These are phyloP conservation scores for Pseudomonodictys pantanalensis DNA, from an alignment of 495 filamentous ascomycete genomes.

Conservation along the genomic window DNA sequence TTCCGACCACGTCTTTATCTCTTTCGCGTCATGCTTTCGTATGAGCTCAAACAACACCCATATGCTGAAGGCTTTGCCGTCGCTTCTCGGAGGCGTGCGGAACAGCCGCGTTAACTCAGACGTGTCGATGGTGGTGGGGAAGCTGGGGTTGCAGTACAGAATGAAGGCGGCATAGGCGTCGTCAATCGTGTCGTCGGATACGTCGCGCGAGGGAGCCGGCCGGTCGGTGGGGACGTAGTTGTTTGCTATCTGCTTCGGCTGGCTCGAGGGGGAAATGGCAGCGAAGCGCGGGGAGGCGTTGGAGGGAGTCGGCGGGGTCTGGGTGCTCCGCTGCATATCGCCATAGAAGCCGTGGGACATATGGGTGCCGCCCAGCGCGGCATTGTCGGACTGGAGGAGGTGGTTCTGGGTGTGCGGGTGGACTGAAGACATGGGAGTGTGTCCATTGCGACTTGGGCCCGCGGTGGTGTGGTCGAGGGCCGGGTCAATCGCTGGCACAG, in stretches of 20 bases:
- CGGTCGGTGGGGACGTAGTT: conserved; percentile 39
- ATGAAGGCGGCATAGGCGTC: conserved; percentile 87
- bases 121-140: conserved; percentile 40
- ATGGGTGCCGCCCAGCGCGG: conserved; percentile 23
- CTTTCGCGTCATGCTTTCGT: conserved; percentile 73
- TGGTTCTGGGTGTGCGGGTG: conserved; percentile 21
- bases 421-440: conserved; percentile 27
- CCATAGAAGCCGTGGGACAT: conserved; percentile 31
- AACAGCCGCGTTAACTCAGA: conserved; percentile 75
- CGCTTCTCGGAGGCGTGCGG: conserved; percentile 80
- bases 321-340: conserved; percentile 30
- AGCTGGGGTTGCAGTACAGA: conserved; percentile 66
- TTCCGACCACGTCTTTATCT: conserved; percentile 96
- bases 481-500: conserved; percentile 32
- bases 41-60: conserved; percentile 82
- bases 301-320: conserved; percentile 34
- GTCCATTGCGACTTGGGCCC: conserved; percentile 29
- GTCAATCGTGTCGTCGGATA: conserved; percentile 73
- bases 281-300: conserved; percentile 35
- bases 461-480: conserved; percentile 29
- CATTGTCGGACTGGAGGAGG: conserved; percentile 30
- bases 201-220: conserved; percentile 63
- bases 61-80: conserved; percentile 86
- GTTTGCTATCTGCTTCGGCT: conserved; percentile 22
- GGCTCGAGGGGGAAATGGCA: conserved; percentile 29